These are phyloP conservation scores for Anaeramoeba flamelloides DNA, from an alignment of 78 protist species.

Conservation along the genomic window DNA sequence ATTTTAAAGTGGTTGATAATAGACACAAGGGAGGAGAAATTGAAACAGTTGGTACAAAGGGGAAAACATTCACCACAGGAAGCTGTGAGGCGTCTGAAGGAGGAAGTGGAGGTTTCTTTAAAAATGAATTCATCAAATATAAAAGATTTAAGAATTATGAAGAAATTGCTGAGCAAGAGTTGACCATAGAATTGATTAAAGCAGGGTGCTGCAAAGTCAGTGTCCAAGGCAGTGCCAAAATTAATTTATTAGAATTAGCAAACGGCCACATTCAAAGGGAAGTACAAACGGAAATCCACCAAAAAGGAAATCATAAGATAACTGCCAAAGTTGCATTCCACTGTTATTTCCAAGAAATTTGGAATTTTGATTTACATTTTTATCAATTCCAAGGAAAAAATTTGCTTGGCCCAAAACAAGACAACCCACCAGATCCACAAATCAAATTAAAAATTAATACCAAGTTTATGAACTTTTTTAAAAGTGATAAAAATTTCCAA, in stretches of 20 bases:
- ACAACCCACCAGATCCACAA: slow-evolving; percentile 8
- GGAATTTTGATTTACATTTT: slow-evolving; percentile 1
- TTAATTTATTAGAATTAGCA: slow-evolving; percentile 6
- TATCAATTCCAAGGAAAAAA: slow-evolving; percentile 1
- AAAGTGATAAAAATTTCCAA: neutral
- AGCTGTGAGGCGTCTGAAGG: no score
- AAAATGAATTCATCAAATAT: no score
- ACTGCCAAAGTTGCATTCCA: neutral
- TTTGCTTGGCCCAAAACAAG: neutral
- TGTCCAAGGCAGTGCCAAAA: neutral
- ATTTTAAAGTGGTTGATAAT: no score
- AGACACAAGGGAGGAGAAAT: no score
- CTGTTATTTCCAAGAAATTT: slow-evolving; percentile 13
- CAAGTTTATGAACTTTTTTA: neutral
- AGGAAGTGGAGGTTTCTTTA: no score
- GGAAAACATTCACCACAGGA: no score
- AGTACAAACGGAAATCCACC: neutral
- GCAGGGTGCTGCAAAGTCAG: no score
- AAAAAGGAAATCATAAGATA: neutral
- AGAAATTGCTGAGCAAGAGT: no score
- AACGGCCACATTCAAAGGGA: neutral
- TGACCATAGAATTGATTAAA: no score
- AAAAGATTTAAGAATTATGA: no score
- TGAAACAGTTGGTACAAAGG: no score
- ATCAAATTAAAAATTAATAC: neutral